phyloP scores from a whole-genome alignment of 192 early-diverging fungal species.

The Entomortierella beljakovae region DNA sequence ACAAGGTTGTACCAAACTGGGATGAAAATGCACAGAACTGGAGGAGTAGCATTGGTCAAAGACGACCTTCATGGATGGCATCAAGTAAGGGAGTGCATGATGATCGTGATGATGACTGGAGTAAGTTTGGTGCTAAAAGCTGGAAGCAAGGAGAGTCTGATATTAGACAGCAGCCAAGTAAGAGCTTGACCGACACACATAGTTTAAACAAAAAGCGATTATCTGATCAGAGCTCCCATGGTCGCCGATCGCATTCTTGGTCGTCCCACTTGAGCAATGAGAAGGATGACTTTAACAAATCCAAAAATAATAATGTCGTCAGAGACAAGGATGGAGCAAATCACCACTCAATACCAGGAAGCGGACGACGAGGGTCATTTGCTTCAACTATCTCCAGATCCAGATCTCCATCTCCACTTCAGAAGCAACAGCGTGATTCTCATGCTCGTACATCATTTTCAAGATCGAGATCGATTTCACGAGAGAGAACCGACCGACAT shows the following conservation, averaged over 20 bases:
- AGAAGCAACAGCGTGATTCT: not conserved
- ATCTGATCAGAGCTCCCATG: constrained; percentile 24
- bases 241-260: constrained; percentile 47
- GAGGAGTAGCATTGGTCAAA: constrained; percentile 46
- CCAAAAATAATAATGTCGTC: not conserved
- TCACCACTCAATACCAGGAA: not conserved
- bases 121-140: not conserved
- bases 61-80: constrained; percentile 41
- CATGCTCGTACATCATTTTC: not conserved
- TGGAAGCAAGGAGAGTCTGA: not conserved
- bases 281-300: constrained; percentile 2
- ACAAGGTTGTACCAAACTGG: constrained; percentile 50
- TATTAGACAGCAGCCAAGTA: not conserved
- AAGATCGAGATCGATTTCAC: constrained; percentile 18
- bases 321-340: constrained; percentile 2
- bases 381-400: constrained; percentile 24
- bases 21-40: constrained; percentile 36
- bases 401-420: constrained; percentile 7
- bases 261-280: constrained; percentile 8
- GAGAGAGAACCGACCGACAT: not conserved
- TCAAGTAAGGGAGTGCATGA: constrained; percentile 7
- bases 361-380: constrained; percentile 22
- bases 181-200: too few relatives aligned
- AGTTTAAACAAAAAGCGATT: constrained; percentile 20
- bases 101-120: not conserved